Percentiles rank a stretch among this genome's conserved stretches.
Evolutionary conservation across 2,329 filamentous ascomycete genomes (phyloP).

Genomic region (Cryphonectria nitschkei): DNA sequence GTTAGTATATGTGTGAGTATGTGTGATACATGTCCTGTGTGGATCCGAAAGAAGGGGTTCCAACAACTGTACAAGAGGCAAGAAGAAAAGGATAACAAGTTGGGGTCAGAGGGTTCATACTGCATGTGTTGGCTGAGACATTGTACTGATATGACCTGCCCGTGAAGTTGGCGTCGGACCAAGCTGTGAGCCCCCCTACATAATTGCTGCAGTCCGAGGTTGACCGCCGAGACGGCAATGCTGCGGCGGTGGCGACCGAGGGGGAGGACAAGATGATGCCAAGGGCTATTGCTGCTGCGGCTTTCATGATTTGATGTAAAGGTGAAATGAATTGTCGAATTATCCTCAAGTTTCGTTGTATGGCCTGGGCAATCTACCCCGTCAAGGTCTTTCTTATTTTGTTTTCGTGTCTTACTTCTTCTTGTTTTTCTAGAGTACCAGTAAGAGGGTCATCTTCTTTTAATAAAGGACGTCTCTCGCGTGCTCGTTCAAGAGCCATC

Average conservation of each 20-base stretch:
- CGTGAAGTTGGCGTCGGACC: constrained; percentile 25
- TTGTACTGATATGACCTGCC: constrained; percentile 22
- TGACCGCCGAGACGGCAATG: constrained; percentile 12
- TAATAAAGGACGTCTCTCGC: neutral
- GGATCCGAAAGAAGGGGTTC: neutral
- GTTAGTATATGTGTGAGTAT: neutral
- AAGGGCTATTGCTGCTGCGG: neutral
- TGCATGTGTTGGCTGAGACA: constrained; percentile 24
- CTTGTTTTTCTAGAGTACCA: neutral
- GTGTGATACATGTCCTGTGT: neutral
- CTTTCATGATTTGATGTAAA: neutral
- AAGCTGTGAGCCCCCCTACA: constrained; percentile 17
- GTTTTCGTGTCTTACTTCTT: neutral
- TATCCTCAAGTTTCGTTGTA: neutral
- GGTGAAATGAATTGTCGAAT: neutral
- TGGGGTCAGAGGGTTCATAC: neutral
- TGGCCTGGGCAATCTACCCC: neutral
- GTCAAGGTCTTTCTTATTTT: too few relatives aligned
- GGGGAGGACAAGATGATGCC: neutral
- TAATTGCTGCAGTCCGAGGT: neutral
- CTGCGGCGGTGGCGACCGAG: neutral
- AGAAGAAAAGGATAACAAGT: too few relatives aligned
- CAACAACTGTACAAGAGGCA: too few relatives aligned
- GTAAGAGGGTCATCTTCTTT: neutral
- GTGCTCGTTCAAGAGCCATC: neutral